Evolutionary conservation across 495 filamentous ascomycete genomes (phyloP), one percentile per base, ranked within the genome.

Genomic region (Hypoxylon lenormandii): DNA sequence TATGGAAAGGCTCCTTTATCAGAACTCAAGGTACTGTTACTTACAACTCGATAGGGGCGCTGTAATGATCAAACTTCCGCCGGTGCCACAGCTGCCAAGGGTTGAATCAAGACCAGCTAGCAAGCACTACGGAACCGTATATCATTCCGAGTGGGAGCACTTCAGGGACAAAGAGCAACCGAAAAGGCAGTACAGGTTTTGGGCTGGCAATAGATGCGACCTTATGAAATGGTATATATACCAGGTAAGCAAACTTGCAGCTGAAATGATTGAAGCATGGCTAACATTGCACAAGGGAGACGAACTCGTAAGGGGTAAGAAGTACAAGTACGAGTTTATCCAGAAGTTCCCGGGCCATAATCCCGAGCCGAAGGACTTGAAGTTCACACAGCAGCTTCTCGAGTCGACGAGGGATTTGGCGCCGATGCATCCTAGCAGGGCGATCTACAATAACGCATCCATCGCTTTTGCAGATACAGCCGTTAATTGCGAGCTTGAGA

Each of bases 61-160:
- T 8, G 38, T 42, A 42, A 42, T 15, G 38, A 42, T n/a, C 38
- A 42, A 42, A 8, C 38, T 42, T n/a, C 38, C 38, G 2, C 3
- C 38, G 6, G 12, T 15, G 4, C 38, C 38, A 5, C 12, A n/a
- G 11, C 36, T 11, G 3, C 36, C 36, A 38, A 38, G 36, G 15
- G 15, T 42, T 42, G 38, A n/a, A 42, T 42, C 38, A 42, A 16
- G 13, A 16, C 12, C 12, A 42, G 38, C 38, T 16, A 16, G 13
- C 15, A 42, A 42, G 38, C 38, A 42, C 38, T 42, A 42, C 38
- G 38, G 38, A 42, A 16, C 36, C 10, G 36, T 38, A 38, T 38
- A 38, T n/a, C 36, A 38, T n/a, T 4, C 4, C 4, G 11, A 38
- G 10, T 38, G 36, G 36, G 36, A 38, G 36, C 10, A n/a, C 36